Percentiles rank a stretch among this genome's conserved stretches.
Conservation (phyloP, 108 stramenopile species). For the Asterionellopsis glacialis region DNA sequence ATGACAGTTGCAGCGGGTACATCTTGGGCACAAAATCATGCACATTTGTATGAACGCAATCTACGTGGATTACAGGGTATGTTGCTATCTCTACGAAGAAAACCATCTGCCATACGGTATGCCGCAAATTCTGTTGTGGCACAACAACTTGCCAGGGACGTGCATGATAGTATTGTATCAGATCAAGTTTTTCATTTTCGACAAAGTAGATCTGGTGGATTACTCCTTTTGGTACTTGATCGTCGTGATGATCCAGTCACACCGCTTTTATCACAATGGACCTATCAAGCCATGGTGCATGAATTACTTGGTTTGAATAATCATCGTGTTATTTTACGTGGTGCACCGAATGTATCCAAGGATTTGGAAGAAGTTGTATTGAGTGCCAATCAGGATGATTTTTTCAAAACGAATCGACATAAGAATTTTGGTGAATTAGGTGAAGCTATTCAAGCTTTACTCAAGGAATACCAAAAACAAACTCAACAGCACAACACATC, state of each 20-base stretch:
- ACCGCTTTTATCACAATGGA: slow-evolving; percentile 98
- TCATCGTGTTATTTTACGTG: slow-evolving; percentile 91
- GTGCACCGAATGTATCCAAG: slow-evolving; percentile 88
- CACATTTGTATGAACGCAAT: slow-evolving; percentile 82
- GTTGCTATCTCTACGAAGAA: slow-evolving; percentile 84
- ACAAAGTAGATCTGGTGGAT: slow-evolving; percentile 6
- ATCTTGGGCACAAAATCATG: slow-evolving; percentile 55
- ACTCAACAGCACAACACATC: slow-evolving; percentile 79
- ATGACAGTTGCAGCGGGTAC: slow-evolving; percentile 72
- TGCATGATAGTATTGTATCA: slow-evolving; percentile 64
- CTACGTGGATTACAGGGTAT: slow-evolving; percentile 83
- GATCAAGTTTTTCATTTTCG: slow-evolving; percentile 96
- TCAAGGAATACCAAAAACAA: slow-evolving; percentile 93
- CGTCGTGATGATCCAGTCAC: slow-evolving; percentile 98
- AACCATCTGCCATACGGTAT: slow-evolving; percentile 88
- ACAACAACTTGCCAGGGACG: slow-evolving; percentile 73
- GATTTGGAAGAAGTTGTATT: slow-evolving; percentile 98
- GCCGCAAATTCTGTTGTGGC: slow-evolving; percentile 76
- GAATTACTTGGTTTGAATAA: slow-evolving; percentile 97
- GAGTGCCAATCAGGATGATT: slow-evolving; percentile 86
- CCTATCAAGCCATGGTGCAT: slow-evolving; percentile 99
- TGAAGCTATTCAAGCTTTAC: slow-evolving; percentile 89
- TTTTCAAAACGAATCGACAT: slow-evolving; percentile 89
- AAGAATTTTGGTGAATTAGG: slow-evolving; percentile 98
- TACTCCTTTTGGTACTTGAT: slow-evolving; percentile 90